These are phyloP conservation scores for Mycena rebaudengoi DNA, from an alignment of 768 basidiomycete species.

Conservation along the genomic window DNA sequence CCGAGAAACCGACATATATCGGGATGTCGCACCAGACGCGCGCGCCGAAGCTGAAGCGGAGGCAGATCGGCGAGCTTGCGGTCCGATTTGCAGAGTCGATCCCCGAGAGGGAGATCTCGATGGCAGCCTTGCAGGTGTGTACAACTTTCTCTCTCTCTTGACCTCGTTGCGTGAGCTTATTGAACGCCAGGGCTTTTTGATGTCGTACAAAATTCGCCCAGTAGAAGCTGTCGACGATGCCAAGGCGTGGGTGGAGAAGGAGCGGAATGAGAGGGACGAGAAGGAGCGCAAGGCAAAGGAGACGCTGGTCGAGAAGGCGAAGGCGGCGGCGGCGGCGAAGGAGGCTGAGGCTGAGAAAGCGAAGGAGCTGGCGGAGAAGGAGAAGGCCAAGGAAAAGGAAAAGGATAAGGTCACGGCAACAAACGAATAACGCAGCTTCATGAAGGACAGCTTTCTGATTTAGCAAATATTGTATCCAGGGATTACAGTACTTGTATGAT, in stretches of 20 bases:
- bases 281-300: conserved; percentile 25
- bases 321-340: conserved; percentile 17
- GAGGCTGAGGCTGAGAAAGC: conserved; percentile 6
- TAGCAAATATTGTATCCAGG: not conserved
- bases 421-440: not conserved
- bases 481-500: too few species aligned
- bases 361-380: not conserved
- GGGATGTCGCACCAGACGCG: conserved; percentile 37
- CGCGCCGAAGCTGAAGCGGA: conserved; percentile 43
- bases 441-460: not conserved
- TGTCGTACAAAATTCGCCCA: conserved; percentile 67
- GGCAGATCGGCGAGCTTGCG: conserved; percentile 51
- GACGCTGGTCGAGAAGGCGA: conserved; percentile 9
- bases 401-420: not conserved
- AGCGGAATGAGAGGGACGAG: conserved; percentile 25
- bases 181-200: conserved; percentile 51
- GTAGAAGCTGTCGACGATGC: conserved; percentile 52
- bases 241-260: conserved; percentile 54
- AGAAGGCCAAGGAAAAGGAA: not conserved
- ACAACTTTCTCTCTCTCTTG: not conserved
- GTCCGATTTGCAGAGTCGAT: conserved; percentile 56
- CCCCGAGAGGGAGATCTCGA: conserved; percentile 45
- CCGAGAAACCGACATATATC: conserved; percentile 20
- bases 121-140: conserved; percentile 46
- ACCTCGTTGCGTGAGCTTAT: not conserved